phyloP scores from a whole-genome alignment of 1,284 basidiomycete genomes.

The Tremellales sp. region DNA sequence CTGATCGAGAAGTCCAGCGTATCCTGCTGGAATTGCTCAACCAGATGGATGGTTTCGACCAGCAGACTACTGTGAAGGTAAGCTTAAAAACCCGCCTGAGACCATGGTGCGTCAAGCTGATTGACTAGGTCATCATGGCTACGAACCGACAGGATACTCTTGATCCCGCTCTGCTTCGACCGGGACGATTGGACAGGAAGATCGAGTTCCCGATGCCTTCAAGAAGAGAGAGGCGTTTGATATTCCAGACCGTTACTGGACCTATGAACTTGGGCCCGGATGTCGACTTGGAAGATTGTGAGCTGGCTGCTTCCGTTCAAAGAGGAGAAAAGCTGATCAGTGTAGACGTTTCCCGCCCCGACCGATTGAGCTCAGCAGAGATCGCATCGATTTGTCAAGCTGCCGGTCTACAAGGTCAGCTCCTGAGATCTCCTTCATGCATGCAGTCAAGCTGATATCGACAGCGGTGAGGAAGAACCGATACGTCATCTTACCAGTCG shows the following conservation, averaged over 20 bases:
- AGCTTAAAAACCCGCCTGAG: conserved; percentile 9
- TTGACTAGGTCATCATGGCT: conserved; percentile 87
- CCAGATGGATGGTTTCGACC: conserved; percentile 99
- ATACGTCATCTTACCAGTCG: conserved; percentile 92
- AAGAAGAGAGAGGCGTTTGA: conserved; percentile 89
- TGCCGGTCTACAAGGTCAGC: conserved; percentile 87
- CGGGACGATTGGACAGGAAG: conserved; percentile 95
- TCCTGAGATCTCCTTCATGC: neutral
- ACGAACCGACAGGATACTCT: conserved; percentile 95
- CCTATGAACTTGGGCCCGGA: conserved; percentile 99
- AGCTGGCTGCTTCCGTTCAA: conserved; percentile 32
- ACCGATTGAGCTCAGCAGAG: conserved; percentile 91
- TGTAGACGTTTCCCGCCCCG: conserved; percentile 93
- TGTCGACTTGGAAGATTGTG: conserved; percentile 97
- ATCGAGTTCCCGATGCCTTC: conserved; percentile 98
- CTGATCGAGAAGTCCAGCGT: conserved; percentile 97
- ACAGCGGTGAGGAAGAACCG: conserved; percentile 94
- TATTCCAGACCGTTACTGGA: conserved; percentile 95
- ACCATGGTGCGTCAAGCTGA: neutral
- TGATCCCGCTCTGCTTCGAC: conserved; percentile 93
- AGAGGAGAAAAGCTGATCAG: conserved; percentile 7
- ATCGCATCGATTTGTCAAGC: conserved; percentile 95
- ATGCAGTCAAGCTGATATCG: neutral
- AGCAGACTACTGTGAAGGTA: conserved; percentile 97
- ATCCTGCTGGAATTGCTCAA: conserved; percentile 97